Evolutionary conservation across 2,329 filamentous ascomycete species (phyloP).

Genomic region (Nannizzia gypsea): DNA sequence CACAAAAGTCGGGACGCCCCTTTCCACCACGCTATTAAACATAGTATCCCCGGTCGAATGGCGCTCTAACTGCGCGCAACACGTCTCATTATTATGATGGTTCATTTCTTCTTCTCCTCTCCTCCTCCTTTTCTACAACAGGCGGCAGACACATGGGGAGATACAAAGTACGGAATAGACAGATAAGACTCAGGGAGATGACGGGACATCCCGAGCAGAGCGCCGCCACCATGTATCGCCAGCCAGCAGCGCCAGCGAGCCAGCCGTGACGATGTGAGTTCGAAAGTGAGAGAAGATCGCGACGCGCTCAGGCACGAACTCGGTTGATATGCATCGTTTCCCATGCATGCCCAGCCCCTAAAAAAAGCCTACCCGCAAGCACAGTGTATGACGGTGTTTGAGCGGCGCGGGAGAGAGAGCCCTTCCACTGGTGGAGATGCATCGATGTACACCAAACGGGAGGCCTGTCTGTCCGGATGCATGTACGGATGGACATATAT

Average conservation of each 20-base stretch:
- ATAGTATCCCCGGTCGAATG: background rate
- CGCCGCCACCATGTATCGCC: background rate
- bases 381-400: background rate
- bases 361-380: background rate
- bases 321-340: background rate
- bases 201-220: background rate
- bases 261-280: background rate
- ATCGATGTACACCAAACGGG: background rate
- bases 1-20: background rate
- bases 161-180: too few species aligned
- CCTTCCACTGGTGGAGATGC: background rate
- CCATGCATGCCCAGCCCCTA: constrained; percentile 3
- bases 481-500: too few species aligned
- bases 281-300: background rate
- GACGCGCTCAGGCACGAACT: constrained; percentile 2
- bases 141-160: background rate
- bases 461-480: too few species aligned
- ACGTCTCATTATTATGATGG: background rate
- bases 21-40: background rate
- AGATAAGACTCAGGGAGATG: background rate
- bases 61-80: background rate
- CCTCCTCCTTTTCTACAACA: background rate
- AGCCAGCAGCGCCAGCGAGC: background rate
- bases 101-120: background rate
- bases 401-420: background rate